Base-by-base conservation (phyloP, 2,329 filamentous ascomycete genomes). In the Fusarium anthophilum region DNA sequence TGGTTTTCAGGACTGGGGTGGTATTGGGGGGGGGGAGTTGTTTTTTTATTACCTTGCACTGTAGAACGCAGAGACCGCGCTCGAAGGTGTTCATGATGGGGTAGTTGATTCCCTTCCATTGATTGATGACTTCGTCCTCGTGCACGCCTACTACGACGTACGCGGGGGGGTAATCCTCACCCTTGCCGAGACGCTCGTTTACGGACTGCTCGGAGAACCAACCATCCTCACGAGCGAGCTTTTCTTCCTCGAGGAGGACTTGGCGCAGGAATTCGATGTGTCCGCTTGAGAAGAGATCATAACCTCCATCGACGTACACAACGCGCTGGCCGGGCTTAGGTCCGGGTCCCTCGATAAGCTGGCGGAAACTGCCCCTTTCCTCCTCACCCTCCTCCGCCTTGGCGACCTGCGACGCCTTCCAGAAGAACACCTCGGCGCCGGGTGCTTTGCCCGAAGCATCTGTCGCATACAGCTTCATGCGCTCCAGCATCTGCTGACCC, bases 31-130 rank as follows among this genome's bases (percentile, higher is more conserved):
- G 8, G n/a, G 14, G 6, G 28, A 14, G 15, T 26, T n/a, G 11
- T 35, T 35, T 15, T 13, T 28, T 79, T 86, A 35, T 79, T 86
- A 96, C 94, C 82, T 93, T 93, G 87, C 96, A 99, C 80, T 99
- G 96, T 72, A 98, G 86, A 37, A 98, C 96, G 81, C 96, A 99
- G 28, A 99, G 90, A 4, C 95, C 95, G 47, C 96, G 92, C 86
- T 99, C 96, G 79, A 96, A 98, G 65, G 98, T 95, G 86, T 98
- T 99, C 96, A 99, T 99, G 84, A 99, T 98, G 32, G 96, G 96
- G 81, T 98, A 99, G 85, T 99, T 99, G 78, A 98, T 89, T 41
- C 96, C 96, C 84, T 98, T 98, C 93, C 95, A 97, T 78, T 92
- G 87, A 83, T 99, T 99, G 83, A 99, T 97, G 69, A 97, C 95